Conservation (phyloP, 805 yeast genomes). For the Schizosaccharomyces cryophilus region DNA sequence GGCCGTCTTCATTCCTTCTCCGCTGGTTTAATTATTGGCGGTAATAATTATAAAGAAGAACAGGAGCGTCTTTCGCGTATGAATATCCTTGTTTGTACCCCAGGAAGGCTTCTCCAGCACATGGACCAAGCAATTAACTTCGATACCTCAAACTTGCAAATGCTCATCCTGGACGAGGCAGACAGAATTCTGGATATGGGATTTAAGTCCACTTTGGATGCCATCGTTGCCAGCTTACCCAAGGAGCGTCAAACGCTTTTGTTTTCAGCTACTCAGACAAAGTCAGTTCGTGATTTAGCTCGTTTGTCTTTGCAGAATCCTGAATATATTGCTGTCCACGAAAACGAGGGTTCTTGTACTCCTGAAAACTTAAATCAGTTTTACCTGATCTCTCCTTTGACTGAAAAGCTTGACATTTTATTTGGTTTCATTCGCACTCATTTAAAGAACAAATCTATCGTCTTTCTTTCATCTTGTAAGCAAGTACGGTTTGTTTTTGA, state of each 20-base stretch:
- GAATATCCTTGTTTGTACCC: constrained; percentile 73
- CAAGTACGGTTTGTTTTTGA: constrained; percentile 82
- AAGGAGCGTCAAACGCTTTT: constrained; percentile 59
- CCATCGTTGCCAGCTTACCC: constrained; percentile 54
- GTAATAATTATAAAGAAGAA: constrained; percentile 66
- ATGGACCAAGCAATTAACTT: constrained; percentile 71
- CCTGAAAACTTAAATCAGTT: constrained; percentile 73
- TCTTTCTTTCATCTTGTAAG: constrained; percentile 66
- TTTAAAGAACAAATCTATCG: constrained; percentile 52
- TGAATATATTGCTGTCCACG: constrained; percentile 27
- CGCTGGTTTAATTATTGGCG: constrained; percentile 84
- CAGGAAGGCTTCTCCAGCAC: constrained; percentile 75
- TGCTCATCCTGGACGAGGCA: constrained; percentile 71
- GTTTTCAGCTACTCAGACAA: constrained; percentile 78
- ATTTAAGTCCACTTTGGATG: constrained; percentile 58
- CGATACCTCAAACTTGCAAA: constrained; percentile 48
- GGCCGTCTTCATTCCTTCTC: constrained; percentile 55
- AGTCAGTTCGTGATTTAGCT: constrained; percentile 59
- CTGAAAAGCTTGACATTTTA: constrained; percentile 61
- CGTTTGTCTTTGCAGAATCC: constrained; percentile 49
- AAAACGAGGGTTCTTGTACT: constrained; percentile 22
- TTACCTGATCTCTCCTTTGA: constrained; percentile 43
- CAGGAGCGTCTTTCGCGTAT: constrained; percentile 53
- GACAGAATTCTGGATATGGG: constrained; percentile 89
- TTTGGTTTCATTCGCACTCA: constrained; percentile 76